Evolutionary conservation across 2,329 filamentous ascomycete genomes (phyloP), one percentile per base, ranked within the genome.

Genomic region (Alternaria solani): DNA sequence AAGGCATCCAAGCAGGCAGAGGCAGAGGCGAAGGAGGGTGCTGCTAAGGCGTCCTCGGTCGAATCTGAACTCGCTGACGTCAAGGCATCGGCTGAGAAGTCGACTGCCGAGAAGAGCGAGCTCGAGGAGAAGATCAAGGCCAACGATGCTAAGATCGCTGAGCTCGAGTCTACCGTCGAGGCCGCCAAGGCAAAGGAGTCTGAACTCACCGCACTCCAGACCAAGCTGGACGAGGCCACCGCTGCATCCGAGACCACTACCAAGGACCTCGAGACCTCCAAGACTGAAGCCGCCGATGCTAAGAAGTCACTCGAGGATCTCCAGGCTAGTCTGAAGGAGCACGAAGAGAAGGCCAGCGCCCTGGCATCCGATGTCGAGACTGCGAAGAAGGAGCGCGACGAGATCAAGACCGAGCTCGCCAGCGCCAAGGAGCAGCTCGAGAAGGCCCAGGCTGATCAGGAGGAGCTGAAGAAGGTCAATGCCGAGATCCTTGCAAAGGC

Each of bases 61-160:
- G 65, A 68, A 32, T 51, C 63, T 25, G 67, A 68, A 26, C 48
- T 72, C 28, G 65, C 66, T 2, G 67, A 72, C 9, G 64, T 71
- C 51, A 72, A 73, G 61, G 64, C 66, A 26, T 64, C 62, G 18
- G 56, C 58, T 42, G 69, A 69, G 54, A 71, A 72, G 63, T 58
- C 63, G 6, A 49, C 62, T 38, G 39, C 68, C 8, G 68, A 71
- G 54, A 70, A 70, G 56, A 57, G 58, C 9, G 64, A 65, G 30
- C 63, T 70, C 1, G 60, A 72, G 28, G 67, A 70, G 53, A 66
- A 74, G 56, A 66, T 73, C 39, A 63, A 73, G 56, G 66, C 62
- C 11, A 61, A 69, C 38, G 64, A 70, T 16, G 44, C 69, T 18
- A 73, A 73, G 63, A 54, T 73, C 23, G 55, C 67, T 28, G 62